Conservation (phyloP, 495 filamentous ascomycete species). For the Aspergillus conjunctus region DNA sequence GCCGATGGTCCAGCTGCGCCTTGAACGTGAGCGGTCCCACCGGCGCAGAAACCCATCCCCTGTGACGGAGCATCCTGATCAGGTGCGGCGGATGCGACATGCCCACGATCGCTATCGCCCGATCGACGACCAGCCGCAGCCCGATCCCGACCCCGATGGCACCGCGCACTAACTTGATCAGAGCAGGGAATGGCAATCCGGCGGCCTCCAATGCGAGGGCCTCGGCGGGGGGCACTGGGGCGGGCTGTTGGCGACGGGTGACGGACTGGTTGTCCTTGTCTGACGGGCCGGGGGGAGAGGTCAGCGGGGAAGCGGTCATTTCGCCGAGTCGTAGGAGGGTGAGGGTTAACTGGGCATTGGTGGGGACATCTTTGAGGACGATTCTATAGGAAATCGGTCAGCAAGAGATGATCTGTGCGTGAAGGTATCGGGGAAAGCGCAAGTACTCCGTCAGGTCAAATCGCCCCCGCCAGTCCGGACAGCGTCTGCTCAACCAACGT, state of each 20-base stretch:
- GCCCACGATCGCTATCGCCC: constrained; percentile 65
- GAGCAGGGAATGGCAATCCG: background rate
- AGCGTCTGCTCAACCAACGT: constrained; percentile 62
- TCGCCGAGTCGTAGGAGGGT: constrained; percentile 86
- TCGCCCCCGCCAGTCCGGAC: constrained; percentile 75
- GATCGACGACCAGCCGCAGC: constrained; percentile 59
- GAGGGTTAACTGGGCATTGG: constrained; percentile 83
- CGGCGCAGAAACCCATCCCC: constrained; percentile 38
- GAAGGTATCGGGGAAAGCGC: constrained; percentile 11
- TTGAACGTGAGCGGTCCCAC: constrained; percentile 78
- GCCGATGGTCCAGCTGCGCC: constrained; percentile 67
- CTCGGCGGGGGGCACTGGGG: background rate
- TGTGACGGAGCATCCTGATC: constrained; percentile 65
- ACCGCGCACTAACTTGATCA: background rate
- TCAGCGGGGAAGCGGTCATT: constrained; percentile 76
- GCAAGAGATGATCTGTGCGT: constrained; percentile 1
- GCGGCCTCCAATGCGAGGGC: constrained; percentile 2
- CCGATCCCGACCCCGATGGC: background rate
- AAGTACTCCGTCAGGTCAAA: constrained; percentile 68
- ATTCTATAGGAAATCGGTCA: constrained; percentile 48
- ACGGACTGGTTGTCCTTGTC: constrained; percentile 34
- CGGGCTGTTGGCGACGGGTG: background rate
- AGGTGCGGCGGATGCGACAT: constrained; percentile 68
- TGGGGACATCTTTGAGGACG: constrained; percentile 80
- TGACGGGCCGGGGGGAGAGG: constrained; percentile 60